Conservation (phyloP, 768 basidiomycete genomes). For the Leucosporidium scottii region DNA sequence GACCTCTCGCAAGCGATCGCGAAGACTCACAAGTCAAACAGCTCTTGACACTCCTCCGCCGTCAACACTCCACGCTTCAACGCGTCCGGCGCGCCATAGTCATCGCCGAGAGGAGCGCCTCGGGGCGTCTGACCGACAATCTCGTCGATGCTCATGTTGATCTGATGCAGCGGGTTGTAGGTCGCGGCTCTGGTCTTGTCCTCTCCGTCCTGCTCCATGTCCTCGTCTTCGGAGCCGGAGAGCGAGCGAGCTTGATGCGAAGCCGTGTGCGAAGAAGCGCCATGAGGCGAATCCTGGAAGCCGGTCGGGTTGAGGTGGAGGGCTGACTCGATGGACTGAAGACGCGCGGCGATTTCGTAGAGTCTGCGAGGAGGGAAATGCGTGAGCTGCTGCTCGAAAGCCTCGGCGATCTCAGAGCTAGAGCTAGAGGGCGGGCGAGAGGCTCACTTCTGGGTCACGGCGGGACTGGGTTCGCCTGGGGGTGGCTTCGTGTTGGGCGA, state of each 20-base stretch:
- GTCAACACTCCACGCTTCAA: conserved; percentile 18
- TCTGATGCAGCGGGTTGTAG: conserved; percentile 22
- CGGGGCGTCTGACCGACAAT: conserved; percentile 2
- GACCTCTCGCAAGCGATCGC: neutral
- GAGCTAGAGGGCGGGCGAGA: neutral
- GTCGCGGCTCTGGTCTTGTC: neutral
- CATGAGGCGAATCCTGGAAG: neutral
- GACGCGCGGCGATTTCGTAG: conserved; percentile 22
- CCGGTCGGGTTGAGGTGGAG: conserved; percentile 13
- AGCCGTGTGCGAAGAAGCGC: conserved; percentile 2
- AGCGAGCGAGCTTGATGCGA: conserved; percentile 10
- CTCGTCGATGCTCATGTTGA: conserved; percentile 25
- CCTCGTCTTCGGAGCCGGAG: conserved; percentile 16
- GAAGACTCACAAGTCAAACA: conserved; percentile 28
- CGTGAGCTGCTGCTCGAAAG: too few species aligned
- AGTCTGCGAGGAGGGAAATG: conserved; percentile 4
- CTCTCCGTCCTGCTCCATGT: conserved; percentile 9
- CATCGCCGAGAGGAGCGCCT: conserved; percentile 2
- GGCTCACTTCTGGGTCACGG: conserved; percentile 16
- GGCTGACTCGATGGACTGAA: conserved; percentile 31
- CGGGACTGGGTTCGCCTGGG: neutral
- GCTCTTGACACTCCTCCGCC: conserved; percentile 25
- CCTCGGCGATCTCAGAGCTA: too few species aligned
- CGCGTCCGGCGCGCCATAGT: conserved; percentile 30
- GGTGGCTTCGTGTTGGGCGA: neutral